Percentiles rank a stretch among this genome's conserved stretches.
These are phyloP conservation scores for Colletotrichum lentis DNA, from an alignment of 2,329 filamentous ascomycete genomes.

Conservation along the genomic window DNA sequence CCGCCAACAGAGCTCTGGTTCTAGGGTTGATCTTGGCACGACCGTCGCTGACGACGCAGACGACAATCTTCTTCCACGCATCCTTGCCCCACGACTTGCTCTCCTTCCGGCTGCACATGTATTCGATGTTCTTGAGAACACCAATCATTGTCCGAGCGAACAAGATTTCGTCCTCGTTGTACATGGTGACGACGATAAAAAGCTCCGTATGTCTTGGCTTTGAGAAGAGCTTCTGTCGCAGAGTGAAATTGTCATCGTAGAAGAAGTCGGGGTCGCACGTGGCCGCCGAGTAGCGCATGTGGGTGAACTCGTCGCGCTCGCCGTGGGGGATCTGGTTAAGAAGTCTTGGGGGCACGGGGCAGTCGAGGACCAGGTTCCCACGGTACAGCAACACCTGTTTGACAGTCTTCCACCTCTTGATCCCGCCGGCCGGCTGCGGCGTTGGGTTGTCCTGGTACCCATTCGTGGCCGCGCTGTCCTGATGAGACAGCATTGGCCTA, in stretches of 20 bases:
- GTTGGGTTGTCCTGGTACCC: conserved; percentile 57
- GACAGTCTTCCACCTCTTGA: conserved; percentile 96
- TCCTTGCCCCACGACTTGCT: conserved; percentile 99
- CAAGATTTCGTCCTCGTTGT: conserved; percentile 96
- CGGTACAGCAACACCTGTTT: conserved; percentile 98
- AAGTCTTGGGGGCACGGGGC: conserved; percentile 88
- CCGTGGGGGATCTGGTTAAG: conserved; percentile 89
- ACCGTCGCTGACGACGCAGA: conserved; percentile 95
- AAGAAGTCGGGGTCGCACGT: conserved; percentile 93
- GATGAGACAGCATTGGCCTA: conserved; percentile 77
- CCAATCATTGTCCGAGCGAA: conserved; percentile 96
- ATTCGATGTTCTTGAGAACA: conserved; percentile 98
- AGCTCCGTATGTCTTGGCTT: conserved; percentile 93
- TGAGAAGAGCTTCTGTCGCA: conserved; percentile 90
- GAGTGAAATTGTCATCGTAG: conserved; percentile 86
- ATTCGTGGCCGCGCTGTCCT: conserved; percentile 58
- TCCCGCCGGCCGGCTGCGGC: conserved; percentile 61
- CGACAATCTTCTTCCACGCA: conserved; percentile 99
- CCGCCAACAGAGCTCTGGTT: conserved; percentile 87
- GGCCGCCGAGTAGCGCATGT: conserved; percentile 93
- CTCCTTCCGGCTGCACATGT: conserved; percentile 92
- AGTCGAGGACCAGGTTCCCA: conserved; percentile 96
- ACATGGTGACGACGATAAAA: conserved; percentile 98
- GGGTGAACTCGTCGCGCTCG: conserved; percentile 89
- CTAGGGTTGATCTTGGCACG: conserved; percentile 95